Base-by-base conservation (phyloP, 306 rosid species). In the Medicago arabica region DNA sequence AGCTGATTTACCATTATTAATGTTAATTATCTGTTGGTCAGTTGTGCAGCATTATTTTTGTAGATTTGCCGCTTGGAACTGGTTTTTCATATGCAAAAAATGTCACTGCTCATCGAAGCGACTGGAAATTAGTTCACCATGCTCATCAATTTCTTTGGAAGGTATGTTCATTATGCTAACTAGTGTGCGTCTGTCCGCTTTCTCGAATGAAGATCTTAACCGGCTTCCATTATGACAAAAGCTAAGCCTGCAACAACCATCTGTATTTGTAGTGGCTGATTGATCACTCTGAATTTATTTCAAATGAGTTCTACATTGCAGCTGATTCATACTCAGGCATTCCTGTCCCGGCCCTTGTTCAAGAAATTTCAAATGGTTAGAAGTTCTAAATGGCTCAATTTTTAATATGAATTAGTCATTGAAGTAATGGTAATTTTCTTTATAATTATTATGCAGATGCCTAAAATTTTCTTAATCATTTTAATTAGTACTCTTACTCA, bases 311-410 rank as follows among this genome's bases (percentile, higher is more conserved):
- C 16, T 91, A 89, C n/a, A 18, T 93, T 0, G 93, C 87, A 15
- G 96, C 87, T 8, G 93, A 87, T 77, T 93, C 98, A 0, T 91
- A 89, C 80, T 85, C 96, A 12, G 98, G 97, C 39, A 79, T 91
- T 39, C 61, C 81, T 57, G 54, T 78, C 36, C 98, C 98, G 0
- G 68, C 61, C 6, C 53, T 93, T 72, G 83, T 66, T 19, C 84
- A 83, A 53, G 72, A 85, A 72, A 85, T 93, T 78, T 84, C 84
- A 67, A 83, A 77, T 39, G 97, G 97, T 93, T 83, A 13, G 71
- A 54, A 55, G 18, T 38, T 66, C 38, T 41, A 17, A 58, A 12
- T 23, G 19, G 34, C 4, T 68, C 39, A 6, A 47, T 78, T 34
- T 43, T 31, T 72, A 17, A 13, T 19, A 31, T 53, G 16, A n/a